Conservation (phyloP, 257 asterid species). For the Solanum gandarillasii region DNA sequence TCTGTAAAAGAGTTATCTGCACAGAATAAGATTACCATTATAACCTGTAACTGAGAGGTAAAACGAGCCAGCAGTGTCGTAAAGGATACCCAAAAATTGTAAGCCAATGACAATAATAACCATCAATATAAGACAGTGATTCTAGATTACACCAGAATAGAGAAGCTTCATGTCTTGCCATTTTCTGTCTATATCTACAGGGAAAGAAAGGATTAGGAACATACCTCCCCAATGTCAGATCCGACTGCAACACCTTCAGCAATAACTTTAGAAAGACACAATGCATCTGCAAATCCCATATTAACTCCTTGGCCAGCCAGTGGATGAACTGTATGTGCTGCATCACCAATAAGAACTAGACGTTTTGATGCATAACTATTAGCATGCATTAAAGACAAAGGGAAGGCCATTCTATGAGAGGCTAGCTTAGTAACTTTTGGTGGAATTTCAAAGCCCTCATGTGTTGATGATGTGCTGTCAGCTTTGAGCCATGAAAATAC, state of each 20-base stretch:
- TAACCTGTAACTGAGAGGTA: background rate
- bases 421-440: slow-evolving; percentile 49
- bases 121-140: background rate
- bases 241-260: slow-evolving; percentile 87
- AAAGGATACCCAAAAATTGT: background rate
- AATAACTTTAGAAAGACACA: slow-evolving; percentile 58
- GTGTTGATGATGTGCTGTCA: slow-evolving; percentile 35
- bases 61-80: background rate
- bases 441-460: slow-evolving; percentile 68
- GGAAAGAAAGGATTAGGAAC: background rate
- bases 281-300: slow-evolving; percentile 92
- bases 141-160: background rate
- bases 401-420: slow-evolving; percentile 83
- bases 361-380: slow-evolving; percentile 50
- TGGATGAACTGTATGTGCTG: slow-evolving; percentile 97
- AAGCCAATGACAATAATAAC: background rate
- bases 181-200: background rate
- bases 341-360: slow-evolving; percentile 79
- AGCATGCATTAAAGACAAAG: slow-evolving; percentile 84
- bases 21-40: background rate
- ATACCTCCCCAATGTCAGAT: slow-evolving; percentile 93
- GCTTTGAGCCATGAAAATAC: slow-evolving; percentile 50
- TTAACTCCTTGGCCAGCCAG: slow-evolving; percentile 99
- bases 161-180: background rate
- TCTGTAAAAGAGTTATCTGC: slow-evolving; percentile 60